These are phyloP conservation scores for Fraxinus xanthoxyloides DNA, from an alignment of 305 asterid species.

Conservation along the genomic window DNA sequence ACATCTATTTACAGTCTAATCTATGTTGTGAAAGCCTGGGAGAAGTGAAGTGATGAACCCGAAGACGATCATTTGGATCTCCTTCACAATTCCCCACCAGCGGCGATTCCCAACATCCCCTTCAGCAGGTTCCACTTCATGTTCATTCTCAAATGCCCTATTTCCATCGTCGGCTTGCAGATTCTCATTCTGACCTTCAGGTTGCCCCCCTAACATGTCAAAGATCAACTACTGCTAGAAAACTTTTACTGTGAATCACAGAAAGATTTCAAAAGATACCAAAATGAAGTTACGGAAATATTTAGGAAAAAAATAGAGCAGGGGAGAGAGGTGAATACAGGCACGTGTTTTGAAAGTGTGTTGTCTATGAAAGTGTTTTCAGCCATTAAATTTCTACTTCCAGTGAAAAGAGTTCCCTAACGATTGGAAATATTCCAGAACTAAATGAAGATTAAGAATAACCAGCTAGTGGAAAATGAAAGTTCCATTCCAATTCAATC, in stretches of 20 bases:
- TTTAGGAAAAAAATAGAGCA: conserved; percentile 6
- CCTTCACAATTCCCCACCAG: conserved; percentile 76
- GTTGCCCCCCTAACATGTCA: conserved; percentile 46
- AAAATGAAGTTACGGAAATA: not conserved
- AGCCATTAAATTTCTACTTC: not conserved
- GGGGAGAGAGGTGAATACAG: not conserved
- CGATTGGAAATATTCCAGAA: not conserved
- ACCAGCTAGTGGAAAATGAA: not conserved
- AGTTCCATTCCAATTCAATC: not conserved
- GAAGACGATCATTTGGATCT: conserved; percentile 77
- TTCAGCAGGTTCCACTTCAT: conserved; percentile 42
- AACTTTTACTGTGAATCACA: not conserved
- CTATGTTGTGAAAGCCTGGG: conserved; percentile 90
- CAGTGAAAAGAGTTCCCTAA: not conserved
- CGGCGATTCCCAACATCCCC: conserved; percentile 61
- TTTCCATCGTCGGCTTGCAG: conserved; percentile 42
- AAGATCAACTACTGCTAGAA: not conserved
- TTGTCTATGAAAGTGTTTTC: not conserved
- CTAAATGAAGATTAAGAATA: not conserved
- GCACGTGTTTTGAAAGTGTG: not conserved
- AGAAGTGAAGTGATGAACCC: conserved; percentile 95
- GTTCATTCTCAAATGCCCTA: conserved; percentile 47
- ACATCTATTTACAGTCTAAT: conserved; percentile 34
- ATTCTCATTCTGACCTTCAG: conserved; percentile 54
- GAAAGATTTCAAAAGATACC: not conserved